Evolutionary conservation across 2,329 filamentous ascomycete species (phyloP).

Genomic region (Sclerotinia nivalis): DNA sequence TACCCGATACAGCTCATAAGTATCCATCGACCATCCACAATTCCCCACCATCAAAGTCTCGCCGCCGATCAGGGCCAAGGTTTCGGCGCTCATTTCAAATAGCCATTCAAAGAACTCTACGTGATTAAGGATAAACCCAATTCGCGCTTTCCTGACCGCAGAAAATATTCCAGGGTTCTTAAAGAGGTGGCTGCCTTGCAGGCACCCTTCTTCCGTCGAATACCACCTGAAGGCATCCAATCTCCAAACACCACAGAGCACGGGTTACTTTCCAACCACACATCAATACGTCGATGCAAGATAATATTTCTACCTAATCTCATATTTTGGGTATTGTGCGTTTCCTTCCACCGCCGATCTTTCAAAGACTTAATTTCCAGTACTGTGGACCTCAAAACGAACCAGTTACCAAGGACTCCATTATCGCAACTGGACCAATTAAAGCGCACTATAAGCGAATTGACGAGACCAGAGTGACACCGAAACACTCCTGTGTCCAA

Average conservation of each 20-base stretch:
- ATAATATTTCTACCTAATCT: conserved; percentile 7
- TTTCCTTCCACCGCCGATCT: conserved; percentile 8
- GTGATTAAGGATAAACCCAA: neutral
- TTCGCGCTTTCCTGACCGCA: neutral
- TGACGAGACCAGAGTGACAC: conserved; percentile 1
- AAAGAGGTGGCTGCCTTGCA: conserved; percentile 19
- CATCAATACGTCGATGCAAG: neutral
- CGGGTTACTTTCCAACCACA: neutral
- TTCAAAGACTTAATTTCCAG: conserved; percentile 13
- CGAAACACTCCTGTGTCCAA: neutral
- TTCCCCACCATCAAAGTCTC: neutral
- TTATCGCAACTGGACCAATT: conserved; percentile 6
- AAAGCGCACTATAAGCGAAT: conserved; percentile 13
- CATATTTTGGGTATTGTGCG: neutral
- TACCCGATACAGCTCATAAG: conserved; percentile 5
- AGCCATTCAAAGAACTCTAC: neutral
- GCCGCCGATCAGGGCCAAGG: neutral
- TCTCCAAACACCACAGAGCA: neutral
- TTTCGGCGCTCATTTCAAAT: neutral
- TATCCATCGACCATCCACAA: neutral
- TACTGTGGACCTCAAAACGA: conserved; percentile 4
- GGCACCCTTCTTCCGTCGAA: conserved; percentile 12
- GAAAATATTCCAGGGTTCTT: neutral
- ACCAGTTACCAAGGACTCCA: neutral
- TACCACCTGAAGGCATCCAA: conserved; percentile 8